Evolutionary conservation across 331 rosid species (phyloP).

Genomic region (Cydonia oblonga): DNA sequence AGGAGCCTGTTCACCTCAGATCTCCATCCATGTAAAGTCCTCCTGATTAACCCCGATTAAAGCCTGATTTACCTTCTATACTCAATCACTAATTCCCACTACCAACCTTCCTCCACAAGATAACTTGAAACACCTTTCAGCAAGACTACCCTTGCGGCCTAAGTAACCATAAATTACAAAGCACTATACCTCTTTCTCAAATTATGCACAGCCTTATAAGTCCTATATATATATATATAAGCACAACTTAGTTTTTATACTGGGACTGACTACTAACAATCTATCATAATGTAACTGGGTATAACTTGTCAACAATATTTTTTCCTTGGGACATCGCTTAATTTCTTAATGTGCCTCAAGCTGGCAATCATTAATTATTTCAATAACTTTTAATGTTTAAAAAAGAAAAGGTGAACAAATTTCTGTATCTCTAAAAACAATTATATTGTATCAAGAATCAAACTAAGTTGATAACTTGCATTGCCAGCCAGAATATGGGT

Average conservation of each 20-base stretch:
- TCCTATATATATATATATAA: too few relatives aligned
- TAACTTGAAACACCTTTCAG: too few relatives aligned
- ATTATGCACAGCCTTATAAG: too few relatives aligned
- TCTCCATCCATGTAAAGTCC: too few relatives aligned
- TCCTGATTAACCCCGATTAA: not conserved
- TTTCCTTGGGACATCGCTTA: not conserved
- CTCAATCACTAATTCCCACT: not conserved
- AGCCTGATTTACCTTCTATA: not conserved
- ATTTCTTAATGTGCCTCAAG: not conserved
- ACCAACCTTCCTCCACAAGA: not conserved
- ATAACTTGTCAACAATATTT: not conserved
- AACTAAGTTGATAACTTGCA: not conserved
- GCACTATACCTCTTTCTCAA: too few relatives aligned
- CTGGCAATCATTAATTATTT: not conserved
- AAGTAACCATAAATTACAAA: too few relatives aligned
- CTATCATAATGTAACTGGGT: not conserved
- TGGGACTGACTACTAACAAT: not conserved
- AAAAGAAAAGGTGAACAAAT: too few relatives aligned
- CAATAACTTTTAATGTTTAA: not conserved
- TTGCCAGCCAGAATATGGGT: not conserved
- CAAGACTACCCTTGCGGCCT: too few relatives aligned
- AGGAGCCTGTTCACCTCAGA: too few relatives aligned
- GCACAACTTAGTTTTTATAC: not conserved
- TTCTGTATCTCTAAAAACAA: too few relatives aligned
- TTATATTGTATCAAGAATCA: not conserved